Conservation (phyloP, 2,329 filamentous ascomycete genomes). For the Penicillium sp. region DNA sequence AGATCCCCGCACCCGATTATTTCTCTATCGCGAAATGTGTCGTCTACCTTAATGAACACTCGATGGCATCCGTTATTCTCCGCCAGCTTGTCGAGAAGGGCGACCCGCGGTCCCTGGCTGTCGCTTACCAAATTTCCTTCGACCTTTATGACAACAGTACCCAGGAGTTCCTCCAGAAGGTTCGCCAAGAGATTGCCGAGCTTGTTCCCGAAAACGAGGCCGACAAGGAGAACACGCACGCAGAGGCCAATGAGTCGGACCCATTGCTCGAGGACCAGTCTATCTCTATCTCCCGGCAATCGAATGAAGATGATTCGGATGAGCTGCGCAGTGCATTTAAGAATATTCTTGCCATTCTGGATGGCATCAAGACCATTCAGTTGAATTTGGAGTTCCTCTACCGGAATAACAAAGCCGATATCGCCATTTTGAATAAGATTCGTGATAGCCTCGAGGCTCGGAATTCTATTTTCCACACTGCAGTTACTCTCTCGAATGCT, state of each 20-base stretch:
- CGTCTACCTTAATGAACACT: constrained; percentile 89
- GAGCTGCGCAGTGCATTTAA: constrained; percentile 57
- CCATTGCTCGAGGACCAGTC: constrained; percentile 56
- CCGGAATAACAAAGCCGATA: constrained; percentile 90
- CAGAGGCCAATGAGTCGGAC: constrained; percentile 58
- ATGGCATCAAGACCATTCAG: constrained; percentile 90
- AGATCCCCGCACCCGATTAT: constrained; percentile 90
- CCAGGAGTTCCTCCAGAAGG: constrained; percentile 90
- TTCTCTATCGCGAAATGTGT: constrained; percentile 98
- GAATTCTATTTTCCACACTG: constrained; percentile 98
- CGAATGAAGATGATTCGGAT: constrained; percentile 44
- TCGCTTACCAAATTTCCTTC: constrained; percentile 96
- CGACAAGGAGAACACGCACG: constrained; percentile 50
- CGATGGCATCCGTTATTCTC: constrained; percentile 85
- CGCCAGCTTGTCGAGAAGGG: constrained; percentile 76
- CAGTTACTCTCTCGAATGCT: constrained; percentile 94
- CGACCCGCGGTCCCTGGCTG: constrained; percentile 74
- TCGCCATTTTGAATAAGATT: constrained; percentile 91
- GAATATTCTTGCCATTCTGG: constrained; percentile 64
- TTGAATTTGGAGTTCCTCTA: constrained; percentile 96
- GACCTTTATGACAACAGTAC: constrained; percentile 98
- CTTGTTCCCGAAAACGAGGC: constrained; percentile 43
- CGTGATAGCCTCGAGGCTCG: constrained; percentile 92
- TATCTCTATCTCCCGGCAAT: constrained; percentile 34
- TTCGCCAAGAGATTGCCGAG: constrained; percentile 75